phyloP scores from a whole-genome alignment of 805 yeast species.

The Yarrowia osloensis region DNA sequence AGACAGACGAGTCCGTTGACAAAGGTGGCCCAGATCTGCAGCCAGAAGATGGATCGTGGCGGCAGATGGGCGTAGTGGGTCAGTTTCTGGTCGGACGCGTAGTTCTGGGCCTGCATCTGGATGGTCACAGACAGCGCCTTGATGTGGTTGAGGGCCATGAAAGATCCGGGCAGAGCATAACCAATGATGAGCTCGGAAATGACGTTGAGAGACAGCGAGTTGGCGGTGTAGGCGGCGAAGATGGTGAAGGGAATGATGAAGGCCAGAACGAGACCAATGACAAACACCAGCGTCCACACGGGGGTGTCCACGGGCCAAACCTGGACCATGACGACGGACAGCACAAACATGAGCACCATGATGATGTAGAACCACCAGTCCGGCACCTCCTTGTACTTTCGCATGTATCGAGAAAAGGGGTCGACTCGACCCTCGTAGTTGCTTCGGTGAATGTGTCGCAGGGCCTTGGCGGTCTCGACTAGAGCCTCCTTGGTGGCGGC shows the following conservation, averaged over 20 bases:
- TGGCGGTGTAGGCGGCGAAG: constrained; percentile 62
- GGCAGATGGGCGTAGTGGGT: constrained; percentile 63
- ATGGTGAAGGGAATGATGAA: constrained; percentile 65
- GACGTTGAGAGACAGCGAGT: constrained; percentile 58
- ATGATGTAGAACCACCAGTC: constrained; percentile 55
- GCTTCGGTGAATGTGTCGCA: constrained; percentile 9
- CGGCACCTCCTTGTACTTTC: constrained; percentile 53
- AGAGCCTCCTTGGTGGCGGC: constrained; percentile 35
- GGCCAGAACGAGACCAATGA: constrained; percentile 55
- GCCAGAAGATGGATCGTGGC: constrained; percentile 57
- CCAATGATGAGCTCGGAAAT: constrained; percentile 66
- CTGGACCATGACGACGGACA: constrained; percentile 49
- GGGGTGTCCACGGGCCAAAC: constrained; percentile 53
- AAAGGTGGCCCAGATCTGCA: constrained; percentile 50
- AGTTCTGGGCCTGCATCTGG: constrained; percentile 63
- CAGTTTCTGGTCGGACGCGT: constrained; percentile 57
- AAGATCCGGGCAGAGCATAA: constrained; percentile 63
- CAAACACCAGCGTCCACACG: constrained; percentile 62
- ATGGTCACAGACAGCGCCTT: constrained; percentile 49
- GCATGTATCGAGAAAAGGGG: constrained; percentile 55
- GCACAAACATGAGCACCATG: constrained; percentile 47
- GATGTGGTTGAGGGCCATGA: constrained; percentile 54
- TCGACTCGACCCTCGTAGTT: constrained; percentile 39
- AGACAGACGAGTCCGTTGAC: constrained; percentile 40
- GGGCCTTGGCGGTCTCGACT: constrained; percentile 10